Evolutionary conservation across 1,284 basidiomycete species (phyloP).

Genomic region (Cutaneotrichosporon cutaneum): DNA sequence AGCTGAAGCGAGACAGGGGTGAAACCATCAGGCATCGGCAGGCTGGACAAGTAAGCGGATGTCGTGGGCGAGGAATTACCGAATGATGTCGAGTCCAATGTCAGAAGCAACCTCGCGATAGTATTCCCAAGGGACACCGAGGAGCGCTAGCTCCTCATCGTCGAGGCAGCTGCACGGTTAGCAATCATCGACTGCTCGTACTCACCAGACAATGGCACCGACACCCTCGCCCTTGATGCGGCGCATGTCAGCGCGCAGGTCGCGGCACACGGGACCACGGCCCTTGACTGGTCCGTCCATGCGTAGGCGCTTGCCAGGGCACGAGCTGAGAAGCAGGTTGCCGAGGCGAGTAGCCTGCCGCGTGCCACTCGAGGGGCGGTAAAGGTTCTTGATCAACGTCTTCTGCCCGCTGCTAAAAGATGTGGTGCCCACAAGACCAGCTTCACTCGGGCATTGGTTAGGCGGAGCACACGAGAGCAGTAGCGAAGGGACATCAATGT

Average conservation of each 20-base stretch:
- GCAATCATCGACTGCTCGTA: background rate
- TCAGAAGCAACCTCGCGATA: slow-evolving; percentile 66
- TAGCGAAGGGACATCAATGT: slow-evolving; percentile 54
- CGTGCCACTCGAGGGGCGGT: slow-evolving; percentile 14
- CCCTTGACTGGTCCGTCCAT: slow-evolving; percentile 77
- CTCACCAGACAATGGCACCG: slow-evolving; percentile 77
- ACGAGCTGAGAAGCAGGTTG: slow-evolving; percentile 87
- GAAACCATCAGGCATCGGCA: slow-evolving; percentile 90
- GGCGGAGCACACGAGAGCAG: slow-evolving; percentile 58
- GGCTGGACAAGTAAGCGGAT: slow-evolving; percentile 53
- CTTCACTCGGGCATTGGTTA: slow-evolving; percentile 39
- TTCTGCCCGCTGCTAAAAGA: slow-evolving; percentile 12
- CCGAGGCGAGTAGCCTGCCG: slow-evolving; percentile 60
- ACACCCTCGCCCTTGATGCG: slow-evolving; percentile 76
- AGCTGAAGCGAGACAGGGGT: slow-evolving; percentile 65
- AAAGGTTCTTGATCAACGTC: slow-evolving; percentile 23
- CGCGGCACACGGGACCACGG: slow-evolving; percentile 77
- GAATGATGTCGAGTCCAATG: slow-evolving; percentile 73
- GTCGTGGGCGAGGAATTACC: slow-evolving; percentile 47
- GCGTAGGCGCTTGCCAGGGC: slow-evolving; percentile 95
- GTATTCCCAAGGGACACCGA: slow-evolving; percentile 78
- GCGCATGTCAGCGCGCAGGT: slow-evolving; percentile 71
- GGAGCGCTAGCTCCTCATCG: slow-evolving; percentile 76
- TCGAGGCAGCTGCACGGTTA: slow-evolving; percentile 67
- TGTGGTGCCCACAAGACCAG: slow-evolving; percentile 18